phyloP scores from a whole-genome alignment of 2,329 filamentous ascomycete genomes.

The Penicillium sp. region DNA sequence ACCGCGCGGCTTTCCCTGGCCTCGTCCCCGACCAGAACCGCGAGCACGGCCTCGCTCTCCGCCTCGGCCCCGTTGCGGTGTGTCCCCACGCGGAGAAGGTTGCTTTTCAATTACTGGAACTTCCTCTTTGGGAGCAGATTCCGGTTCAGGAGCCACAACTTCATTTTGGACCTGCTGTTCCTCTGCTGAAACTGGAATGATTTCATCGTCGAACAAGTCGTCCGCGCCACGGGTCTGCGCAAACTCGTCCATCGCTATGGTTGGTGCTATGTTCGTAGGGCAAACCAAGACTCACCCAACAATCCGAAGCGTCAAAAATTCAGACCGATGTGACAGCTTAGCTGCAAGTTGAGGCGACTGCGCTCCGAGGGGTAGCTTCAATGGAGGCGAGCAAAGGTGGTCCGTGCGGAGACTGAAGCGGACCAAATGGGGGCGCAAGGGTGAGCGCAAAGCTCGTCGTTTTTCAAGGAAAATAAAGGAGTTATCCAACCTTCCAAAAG shows the following conservation, averaged over 20 bases:
- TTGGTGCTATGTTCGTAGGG: neutral
- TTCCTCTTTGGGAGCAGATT: slow-evolving; percentile 12
- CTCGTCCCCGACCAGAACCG: slow-evolving; percentile 27
- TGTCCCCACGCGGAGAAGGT: slow-evolving; percentile 22
- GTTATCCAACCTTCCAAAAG: neutral
- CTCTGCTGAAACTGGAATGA: slow-evolving; percentile 43
- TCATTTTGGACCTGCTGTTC: slow-evolving; percentile 29
- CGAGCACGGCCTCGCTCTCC: slow-evolving; percentile 32
- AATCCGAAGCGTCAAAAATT: neutral
- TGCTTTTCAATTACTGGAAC: slow-evolving; percentile 15
- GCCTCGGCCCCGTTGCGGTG: slow-evolving; percentile 29
- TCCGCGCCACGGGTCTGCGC: slow-evolving; percentile 51
- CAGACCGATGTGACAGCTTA: neutral
- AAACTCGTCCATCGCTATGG: slow-evolving; percentile 45
- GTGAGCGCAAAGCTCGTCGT: neutral
- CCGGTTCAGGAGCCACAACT: slow-evolving; percentile 10
- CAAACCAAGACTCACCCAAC: neutral
- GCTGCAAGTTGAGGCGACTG: slow-evolving; percentile 8
- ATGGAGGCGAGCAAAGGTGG: slow-evolving; percentile 21
- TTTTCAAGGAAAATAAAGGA: neutral
- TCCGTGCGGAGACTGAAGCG: slow-evolving; percentile 19
- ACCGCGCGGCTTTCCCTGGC: slow-evolving; percentile 14
- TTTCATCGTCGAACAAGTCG: slow-evolving; percentile 52
- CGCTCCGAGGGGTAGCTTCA: slow-evolving; percentile 21
- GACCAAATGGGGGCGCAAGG: neutral